These are phyloP conservation scores for Zalaria obscura DNA, from an alignment of 2,329 filamentous ascomycete genomes.

Conservation along the genomic window DNA sequence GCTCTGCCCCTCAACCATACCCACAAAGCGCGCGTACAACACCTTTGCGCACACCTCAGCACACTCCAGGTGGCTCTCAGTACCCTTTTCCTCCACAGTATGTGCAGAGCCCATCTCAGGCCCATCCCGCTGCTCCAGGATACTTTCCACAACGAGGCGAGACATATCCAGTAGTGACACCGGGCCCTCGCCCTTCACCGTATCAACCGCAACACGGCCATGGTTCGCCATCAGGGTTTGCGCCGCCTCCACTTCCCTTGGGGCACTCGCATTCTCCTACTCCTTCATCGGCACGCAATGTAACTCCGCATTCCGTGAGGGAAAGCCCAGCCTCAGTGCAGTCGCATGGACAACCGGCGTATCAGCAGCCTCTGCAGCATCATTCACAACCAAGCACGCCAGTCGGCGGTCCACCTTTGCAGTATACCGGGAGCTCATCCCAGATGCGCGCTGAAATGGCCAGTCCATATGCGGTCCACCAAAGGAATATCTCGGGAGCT, in stretches of 20 bases:
- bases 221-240: conserved; percentile 6
- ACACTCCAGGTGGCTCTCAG: conserved; percentile 7
- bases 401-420: conserved; percentile 27
- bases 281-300: conserved; percentile 16
- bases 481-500: conserved; percentile 15
- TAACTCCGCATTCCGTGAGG: conserved; percentile 16
- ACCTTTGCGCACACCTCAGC: conserved; percentile 14
- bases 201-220: conserved; percentile 8
- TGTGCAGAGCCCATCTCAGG: conserved; percentile 15
- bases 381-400: conserved; percentile 34
- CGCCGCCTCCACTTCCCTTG: conserved; percentile 4
- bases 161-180: conserved; percentile 1
- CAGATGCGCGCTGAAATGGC: conserved; percentile 11
- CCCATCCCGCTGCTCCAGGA: conserved; percentile 3
- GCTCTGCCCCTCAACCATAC: conserved; percentile 8
- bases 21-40: conserved; percentile 13
- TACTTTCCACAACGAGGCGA: not conserved
- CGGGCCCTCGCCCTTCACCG: conserved; percentile 2
- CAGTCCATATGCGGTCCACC: conserved; percentile 15
- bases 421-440: conserved; percentile 13
- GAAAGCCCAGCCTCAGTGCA: conserved; percentile 14
- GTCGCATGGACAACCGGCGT: conserved; percentile 17
- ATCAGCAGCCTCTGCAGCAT: conserved; percentile 19
- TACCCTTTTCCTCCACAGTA: conserved; percentile 11
- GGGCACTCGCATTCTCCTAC: conserved; percentile 16